Conservation (phyloP, 495 filamentous ascomycete species). For the Hypomontagnella submonticulosa region DNA sequence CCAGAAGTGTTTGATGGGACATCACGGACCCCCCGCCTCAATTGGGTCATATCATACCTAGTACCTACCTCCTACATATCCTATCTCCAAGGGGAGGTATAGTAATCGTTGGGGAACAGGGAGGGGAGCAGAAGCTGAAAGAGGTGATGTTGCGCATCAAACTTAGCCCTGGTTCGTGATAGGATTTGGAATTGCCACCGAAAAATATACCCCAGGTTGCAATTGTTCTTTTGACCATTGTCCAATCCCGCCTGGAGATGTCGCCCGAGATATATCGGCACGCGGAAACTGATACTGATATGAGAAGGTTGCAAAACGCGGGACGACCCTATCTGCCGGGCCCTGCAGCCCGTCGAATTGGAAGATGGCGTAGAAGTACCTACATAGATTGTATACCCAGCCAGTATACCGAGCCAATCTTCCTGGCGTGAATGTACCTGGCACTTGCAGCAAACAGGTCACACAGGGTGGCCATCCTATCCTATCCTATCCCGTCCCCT, state of each 20-base stretch:
- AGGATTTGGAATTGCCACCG: conserved; percentile 32
- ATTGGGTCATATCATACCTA: not conserved
- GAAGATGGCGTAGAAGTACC: not conserved
- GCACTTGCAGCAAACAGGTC: conserved; percentile 13
- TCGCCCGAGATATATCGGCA: conserved; percentile 20
- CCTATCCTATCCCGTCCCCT: too few relatives aligned
- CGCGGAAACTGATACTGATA: conserved; percentile 15
- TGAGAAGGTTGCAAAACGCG: conserved; percentile 30
- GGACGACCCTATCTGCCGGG: conserved; percentile 19
- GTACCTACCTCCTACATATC: too few relatives aligned
- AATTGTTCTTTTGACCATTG: not conserved
- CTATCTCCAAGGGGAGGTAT: not conserved
- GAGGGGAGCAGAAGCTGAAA: not conserved
- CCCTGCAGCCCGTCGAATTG: conserved; percentile 8
- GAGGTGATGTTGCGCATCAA: too few relatives aligned
- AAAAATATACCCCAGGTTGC: not conserved
- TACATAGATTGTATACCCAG: too few relatives aligned
- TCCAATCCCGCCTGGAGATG: conserved; percentile 6
- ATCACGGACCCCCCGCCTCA: not conserved
- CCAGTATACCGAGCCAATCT: not conserved
- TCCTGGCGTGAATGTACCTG: conserved; percentile 7
- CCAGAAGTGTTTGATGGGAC: not conserved
- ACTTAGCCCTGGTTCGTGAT: not conserved
- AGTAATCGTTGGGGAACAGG: conserved; percentile 11
- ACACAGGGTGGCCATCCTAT: not conserved